phyloP scores from a whole-genome alignment of 2,329 filamentous ascomycete genomes.

The Rhytidhysteron rufulum region DNA sequence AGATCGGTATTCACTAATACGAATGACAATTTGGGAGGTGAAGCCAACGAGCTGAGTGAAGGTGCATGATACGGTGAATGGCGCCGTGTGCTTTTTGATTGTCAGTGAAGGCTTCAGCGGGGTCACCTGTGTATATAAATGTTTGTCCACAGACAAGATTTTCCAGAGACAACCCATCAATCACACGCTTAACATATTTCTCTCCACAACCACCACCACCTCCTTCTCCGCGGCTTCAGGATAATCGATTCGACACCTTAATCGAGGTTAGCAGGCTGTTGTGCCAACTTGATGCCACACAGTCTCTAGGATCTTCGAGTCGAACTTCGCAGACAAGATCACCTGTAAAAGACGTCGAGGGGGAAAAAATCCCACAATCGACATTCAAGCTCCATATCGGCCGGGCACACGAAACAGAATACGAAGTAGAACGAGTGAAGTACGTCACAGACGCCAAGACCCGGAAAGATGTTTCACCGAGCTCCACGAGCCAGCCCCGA shows the following conservation, averaged over 20 bases:
- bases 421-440: no score
- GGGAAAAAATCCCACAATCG: no score
- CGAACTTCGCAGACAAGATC: not conserved
- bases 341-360: not conserved
- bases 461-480: no score
- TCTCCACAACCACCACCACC: not conserved
- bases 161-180: not conserved
- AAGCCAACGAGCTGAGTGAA: not conserved
- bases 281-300: not conserved
- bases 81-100: no score
- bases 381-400: no score
- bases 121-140: not conserved
- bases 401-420: no score
- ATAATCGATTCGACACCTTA: not conserved
- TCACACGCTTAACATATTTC: not conserved
- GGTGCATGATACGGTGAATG: no score
- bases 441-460: no score
- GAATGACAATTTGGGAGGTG: not conserved
- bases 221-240: not conserved
- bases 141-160: not conserved
- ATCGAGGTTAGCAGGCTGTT: not conserved
- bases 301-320: no score
- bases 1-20: not conserved
- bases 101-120: not conserved
- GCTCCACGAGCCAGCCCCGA: no score